Evolutionary conservation across 768 basidiomycete genomes (phyloP).

Genomic region (Hericium rajendrae): DNA sequence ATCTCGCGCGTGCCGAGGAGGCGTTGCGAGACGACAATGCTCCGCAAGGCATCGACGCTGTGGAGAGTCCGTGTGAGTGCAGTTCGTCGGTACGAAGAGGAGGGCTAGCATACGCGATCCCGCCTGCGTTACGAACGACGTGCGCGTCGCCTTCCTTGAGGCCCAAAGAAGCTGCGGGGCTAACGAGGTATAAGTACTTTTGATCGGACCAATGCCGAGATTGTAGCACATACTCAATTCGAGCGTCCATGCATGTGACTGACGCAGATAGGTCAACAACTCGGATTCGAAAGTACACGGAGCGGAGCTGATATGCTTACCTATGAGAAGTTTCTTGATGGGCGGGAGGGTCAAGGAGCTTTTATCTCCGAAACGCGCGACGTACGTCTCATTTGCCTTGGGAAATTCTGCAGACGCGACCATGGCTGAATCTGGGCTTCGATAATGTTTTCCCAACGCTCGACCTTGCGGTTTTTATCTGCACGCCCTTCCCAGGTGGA

Average conservation of each 20-base stretch:
- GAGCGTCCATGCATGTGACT: conserved; percentile 72
- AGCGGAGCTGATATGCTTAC: conserved; percentile 15
- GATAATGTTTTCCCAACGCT: not conserved
- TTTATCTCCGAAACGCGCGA: conserved; percentile 35
- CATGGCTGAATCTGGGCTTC: conserved; percentile 2
- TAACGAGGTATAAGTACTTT: conserved; percentile 17
- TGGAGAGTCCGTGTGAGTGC: not conserved
- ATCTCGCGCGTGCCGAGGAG: conserved; percentile 66
- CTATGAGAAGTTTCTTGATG: conserved; percentile 30
- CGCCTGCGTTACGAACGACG: conserved; percentile 66
- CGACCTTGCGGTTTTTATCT: not conserved
- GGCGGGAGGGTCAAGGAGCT: conserved; percentile 32
- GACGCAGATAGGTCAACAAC: not conserved
- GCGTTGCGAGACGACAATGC: conserved; percentile 63
- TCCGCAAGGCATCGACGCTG: conserved; percentile 55
- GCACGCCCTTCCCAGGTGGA: not conserved
- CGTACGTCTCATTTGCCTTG: conserved; percentile 37
- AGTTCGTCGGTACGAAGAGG: not conserved
- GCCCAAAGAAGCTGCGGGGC: conserved; percentile 49
- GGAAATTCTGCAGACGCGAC: conserved; percentile 23
- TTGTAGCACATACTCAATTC: conserved; percentile 31
- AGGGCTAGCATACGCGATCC: conserved; percentile 34
- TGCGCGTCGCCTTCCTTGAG: conserved; percentile 64
- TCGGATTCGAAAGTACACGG: not conserved
- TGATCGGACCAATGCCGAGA: not conserved